Conservation (phyloP, 192 early-diverging fungal genomes). For the Backusella australiensis region DNA sequence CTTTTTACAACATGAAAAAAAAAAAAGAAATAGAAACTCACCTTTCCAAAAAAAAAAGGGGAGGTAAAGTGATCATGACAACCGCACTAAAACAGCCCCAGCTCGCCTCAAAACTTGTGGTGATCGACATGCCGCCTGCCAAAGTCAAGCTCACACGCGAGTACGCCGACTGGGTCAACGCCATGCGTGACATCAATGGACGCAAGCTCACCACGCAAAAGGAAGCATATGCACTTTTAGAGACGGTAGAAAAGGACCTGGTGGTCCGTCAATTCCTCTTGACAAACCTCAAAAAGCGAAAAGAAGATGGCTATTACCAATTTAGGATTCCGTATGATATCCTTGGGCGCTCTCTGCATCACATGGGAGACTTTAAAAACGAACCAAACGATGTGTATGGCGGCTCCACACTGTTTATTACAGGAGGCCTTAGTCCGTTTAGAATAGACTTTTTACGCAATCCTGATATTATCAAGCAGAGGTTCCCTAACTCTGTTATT, state of each 20-base stretch:
- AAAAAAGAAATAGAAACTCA: background rate
- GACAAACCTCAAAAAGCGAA: constrained; percentile 80
- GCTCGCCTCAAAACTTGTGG: constrained; percentile 54
- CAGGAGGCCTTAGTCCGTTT: constrained; percentile 67
- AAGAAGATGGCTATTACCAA: constrained; percentile 40
- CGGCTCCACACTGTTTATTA: constrained; percentile 76
- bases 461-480: constrained; percentile 54
- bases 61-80: constrained; percentile 74
- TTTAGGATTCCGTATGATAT: constrained; percentile 75
- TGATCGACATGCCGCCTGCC: constrained; percentile 68
- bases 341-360: constrained; percentile 52
- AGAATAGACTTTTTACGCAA: constrained; percentile 44
- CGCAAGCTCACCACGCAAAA: constrained; percentile 48
- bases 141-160: constrained; percentile 44
- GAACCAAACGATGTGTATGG: constrained; percentile 41
- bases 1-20: background rate
- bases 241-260: constrained; percentile 45
- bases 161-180: constrained; percentile 54
- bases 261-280: constrained; percentile 79
- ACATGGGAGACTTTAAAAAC: constrained; percentile 52
- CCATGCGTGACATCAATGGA: constrained; percentile 57
- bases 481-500: constrained; percentile 72
- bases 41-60: constrained; percentile 40
- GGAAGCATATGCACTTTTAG: constrained; percentile 58
- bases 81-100: constrained; percentile 54